phyloP scores from a whole-genome alignment of 2,329 filamentous ascomycete genomes.

The Microcera coccophila region DNA sequence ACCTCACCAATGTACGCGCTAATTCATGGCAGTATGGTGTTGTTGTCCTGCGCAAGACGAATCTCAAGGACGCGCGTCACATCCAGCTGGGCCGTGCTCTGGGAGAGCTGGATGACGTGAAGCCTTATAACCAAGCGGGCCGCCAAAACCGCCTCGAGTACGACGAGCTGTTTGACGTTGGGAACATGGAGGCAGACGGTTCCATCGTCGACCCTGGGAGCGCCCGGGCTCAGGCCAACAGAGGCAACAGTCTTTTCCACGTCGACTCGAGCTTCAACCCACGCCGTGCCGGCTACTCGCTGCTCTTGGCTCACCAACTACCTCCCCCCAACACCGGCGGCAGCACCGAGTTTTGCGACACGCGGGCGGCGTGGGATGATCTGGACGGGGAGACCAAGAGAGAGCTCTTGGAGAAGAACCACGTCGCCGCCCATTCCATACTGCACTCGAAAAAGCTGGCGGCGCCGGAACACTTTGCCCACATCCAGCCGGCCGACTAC shows the following conservation, averaged over 20 bases:
- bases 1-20: too few relatives aligned
- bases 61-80: slow-evolving; percentile 48
- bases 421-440: slow-evolving; percentile 48
- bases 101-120: slow-evolving; percentile 54
- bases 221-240: slow-evolving; percentile 38
- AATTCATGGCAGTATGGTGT: neutral
- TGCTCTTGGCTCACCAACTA: slow-evolving; percentile 47
- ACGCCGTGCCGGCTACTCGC: slow-evolving; percentile 48
- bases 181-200: slow-evolving; percentile 50
- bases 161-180: slow-evolving; percentile 54
- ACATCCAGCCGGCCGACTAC: slow-evolving; percentile 38
- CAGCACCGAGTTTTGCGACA: slow-evolving; percentile 52
- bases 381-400: slow-evolving; percentile 35
- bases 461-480: slow-evolving; percentile 45
- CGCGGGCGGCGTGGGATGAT: slow-evolving; percentile 47
- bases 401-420: slow-evolving; percentile 37
- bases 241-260: slow-evolving; percentile 51
- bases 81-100: slow-evolving; percentile 47
- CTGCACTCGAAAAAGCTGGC: slow-evolving; percentile 51
- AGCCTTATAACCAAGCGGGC: slow-evolving; percentile 44
- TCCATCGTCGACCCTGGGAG: slow-evolving; percentile 38
- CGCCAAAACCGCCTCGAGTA: slow-evolving; percentile 45
- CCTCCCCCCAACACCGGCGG: slow-evolving; percentile 47
- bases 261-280: slow-evolving; percentile 55
- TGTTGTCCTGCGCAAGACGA: slow-evolving; percentile 44